phyloP scores from a whole-genome alignment of 148 eudicot species.

The Silene latifolia region DNA sequence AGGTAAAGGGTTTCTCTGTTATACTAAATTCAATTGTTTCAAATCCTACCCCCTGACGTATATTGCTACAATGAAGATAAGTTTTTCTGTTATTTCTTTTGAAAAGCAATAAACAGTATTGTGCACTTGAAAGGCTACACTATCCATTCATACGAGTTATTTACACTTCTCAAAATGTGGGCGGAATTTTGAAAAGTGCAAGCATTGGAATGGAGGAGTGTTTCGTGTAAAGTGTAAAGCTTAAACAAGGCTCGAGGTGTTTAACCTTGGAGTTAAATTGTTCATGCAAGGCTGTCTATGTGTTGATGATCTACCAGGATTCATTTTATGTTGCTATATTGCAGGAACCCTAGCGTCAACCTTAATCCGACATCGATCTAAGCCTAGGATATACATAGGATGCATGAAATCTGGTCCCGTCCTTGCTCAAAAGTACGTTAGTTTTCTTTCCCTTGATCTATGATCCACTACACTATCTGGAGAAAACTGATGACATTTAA shows the following conservation, averaged over 20 bases:
- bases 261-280: background rate
- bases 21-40: no score
- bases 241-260: no score
- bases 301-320: background rate
- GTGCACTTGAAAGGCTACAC: no score
- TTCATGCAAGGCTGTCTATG: no score
- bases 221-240: background rate
- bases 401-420: slow-evolving; percentile 96
- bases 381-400: slow-evolving; percentile 70
- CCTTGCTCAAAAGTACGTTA: slow-evolving; percentile 69
- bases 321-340: slow-evolving; percentile 7
- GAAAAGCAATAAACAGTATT: no score
- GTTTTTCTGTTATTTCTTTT: no score
- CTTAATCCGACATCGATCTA: slow-evolving; percentile 53
- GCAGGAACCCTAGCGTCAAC: slow-evolving; percentile 69
- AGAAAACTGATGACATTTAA: background rate
- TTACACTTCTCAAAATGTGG: no score
- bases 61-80: no score
- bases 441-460: background rate
- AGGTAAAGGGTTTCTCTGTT: slow-evolving; percentile 36
- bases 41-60: no score
- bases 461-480: slow-evolving; percentile 5
- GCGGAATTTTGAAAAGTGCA: background rate
- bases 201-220: background rate
- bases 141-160: no score